Base-by-base conservation (phyloP, 2,329 filamentous ascomycete species). In the Colletotrichum sansevieriae region DNA sequence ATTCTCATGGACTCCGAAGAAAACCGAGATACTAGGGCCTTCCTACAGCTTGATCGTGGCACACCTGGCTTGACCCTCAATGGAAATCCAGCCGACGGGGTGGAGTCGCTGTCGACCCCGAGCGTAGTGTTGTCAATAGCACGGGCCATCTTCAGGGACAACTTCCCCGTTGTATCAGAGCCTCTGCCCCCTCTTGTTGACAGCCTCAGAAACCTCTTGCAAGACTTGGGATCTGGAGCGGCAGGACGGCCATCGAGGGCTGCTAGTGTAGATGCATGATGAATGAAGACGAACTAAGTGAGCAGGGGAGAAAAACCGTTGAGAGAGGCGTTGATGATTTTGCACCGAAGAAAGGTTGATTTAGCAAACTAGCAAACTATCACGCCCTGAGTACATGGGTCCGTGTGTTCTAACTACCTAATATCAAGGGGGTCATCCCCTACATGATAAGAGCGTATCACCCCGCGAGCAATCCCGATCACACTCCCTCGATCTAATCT, bases 81-180 rank as follows among this genome's bases (percentile, higher is more conserved):
- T n/a, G 66, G 66, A 11, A 65, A 69, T 18, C 66, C 66, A 3
- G 47, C 39, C 20, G 62, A 66, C 12, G 66, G 66, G 5, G 63
- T 61, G 3, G 55, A 65, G 29, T 69, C 62, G 11, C 25, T 69
- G 12, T 69, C 61, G 11, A 65, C 51, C 12, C 66, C 66, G 6
- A 69, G 49, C 25, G 51, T 66, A 4, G 62, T 66, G 7, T 56
- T 69, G 11, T 65, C 66, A 15, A 41, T 69, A 9, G 62, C 55
- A 11, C 51, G 66, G 22, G 66, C 56, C 5, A 66, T 66, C 7
- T 51, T 65, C 11, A 41, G 66, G 35, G 43, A 61, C 25, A 69
- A 69, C n/a, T 69, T 69, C 20, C 66, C 66, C 15, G 62, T 69
- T 12, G 66, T 69, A n/a, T 65, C 66, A 13, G 62, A 69, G 33